phyloP scores from a whole-genome alignment of 495 filamentous ascomycete species.

The Xylaria venustula region DNA sequence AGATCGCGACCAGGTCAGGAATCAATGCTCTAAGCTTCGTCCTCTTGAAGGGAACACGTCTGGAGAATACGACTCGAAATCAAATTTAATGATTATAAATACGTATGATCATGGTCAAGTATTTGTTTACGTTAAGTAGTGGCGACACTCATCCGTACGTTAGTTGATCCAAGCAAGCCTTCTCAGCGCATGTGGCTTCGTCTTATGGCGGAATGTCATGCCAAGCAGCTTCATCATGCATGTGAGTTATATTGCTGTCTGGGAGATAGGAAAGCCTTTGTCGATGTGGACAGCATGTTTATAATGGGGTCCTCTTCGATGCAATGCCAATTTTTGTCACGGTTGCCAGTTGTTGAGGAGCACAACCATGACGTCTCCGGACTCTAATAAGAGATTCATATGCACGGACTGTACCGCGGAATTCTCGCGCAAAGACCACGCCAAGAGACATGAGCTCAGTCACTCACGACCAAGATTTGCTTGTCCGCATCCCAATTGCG shows the following conservation, averaged over 20 bases:
- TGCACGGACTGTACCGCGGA: slow-evolving; percentile 1
- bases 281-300: neutral
- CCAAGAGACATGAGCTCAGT: slow-evolving; percentile 9
- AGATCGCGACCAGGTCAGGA: neutral
- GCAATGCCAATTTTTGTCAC: too few relatives aligned
- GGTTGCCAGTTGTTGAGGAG: too few relatives aligned
- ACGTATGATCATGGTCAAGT: neutral
- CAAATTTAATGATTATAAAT: neutral
- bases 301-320: neutral
- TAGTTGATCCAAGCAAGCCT: neutral
- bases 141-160: neutral
- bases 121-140: neutral
- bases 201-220: neutral
- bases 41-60: neutral
- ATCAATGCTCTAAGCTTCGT: neutral
- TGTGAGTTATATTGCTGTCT: neutral
- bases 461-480: neutral
- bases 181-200: neutral
- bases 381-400: neutral
- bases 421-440: slow-evolving; percentile 9
- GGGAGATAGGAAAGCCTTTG: neutral
- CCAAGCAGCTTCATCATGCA: neutral
- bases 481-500: neutral
- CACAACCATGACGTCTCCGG: neutral
- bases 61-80: too few relatives aligned